These are phyloP conservation scores for Eustoma russellianum DNA, from an alignment of 257 asterid species.

Conservation along the genomic window DNA sequence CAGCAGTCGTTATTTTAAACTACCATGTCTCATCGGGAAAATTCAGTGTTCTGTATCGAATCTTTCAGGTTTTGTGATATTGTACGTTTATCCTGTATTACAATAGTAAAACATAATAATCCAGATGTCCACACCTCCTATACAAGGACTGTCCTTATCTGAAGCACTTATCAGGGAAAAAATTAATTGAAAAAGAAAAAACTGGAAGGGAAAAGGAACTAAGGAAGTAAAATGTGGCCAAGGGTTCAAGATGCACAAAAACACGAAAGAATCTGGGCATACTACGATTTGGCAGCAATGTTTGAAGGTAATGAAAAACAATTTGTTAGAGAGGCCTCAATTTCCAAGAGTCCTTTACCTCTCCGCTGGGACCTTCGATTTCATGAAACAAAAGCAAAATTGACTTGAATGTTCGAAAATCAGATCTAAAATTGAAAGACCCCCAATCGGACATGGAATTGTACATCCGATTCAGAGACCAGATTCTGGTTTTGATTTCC, in stretches of 20 bases:
- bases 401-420: neutral
- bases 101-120: too few species aligned
- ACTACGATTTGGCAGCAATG: constrained; percentile 47
- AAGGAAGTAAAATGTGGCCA: constrained; percentile 26
- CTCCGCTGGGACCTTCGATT: constrained; percentile 94
- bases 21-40: too few species aligned
- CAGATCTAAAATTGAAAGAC: constrained; percentile 13
- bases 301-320: constrained; percentile 41
- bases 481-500: constrained; percentile 37
- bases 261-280: constrained; percentile 19
- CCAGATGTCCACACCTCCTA: too few species aligned
- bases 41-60: too few species aligned
- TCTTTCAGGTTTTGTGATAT: too few species aligned
- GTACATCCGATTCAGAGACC: constrained; percentile 34
- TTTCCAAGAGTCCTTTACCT: constrained; percentile 24
- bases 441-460: constrained; percentile 21
- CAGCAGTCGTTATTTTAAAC: too few species aligned
- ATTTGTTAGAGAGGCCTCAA: constrained; percentile 69
- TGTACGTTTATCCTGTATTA: too few species aligned
- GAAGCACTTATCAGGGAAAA: too few species aligned
- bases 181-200: too few species aligned
- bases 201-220: too few species aligned
- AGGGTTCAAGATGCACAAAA: constrained; percentile 51
- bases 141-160: too few species aligned
- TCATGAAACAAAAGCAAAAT: neutral